phyloP scores from a whole-genome alignment of 2,329 filamentous ascomycete species.

The Blumeria graminis region DNA sequence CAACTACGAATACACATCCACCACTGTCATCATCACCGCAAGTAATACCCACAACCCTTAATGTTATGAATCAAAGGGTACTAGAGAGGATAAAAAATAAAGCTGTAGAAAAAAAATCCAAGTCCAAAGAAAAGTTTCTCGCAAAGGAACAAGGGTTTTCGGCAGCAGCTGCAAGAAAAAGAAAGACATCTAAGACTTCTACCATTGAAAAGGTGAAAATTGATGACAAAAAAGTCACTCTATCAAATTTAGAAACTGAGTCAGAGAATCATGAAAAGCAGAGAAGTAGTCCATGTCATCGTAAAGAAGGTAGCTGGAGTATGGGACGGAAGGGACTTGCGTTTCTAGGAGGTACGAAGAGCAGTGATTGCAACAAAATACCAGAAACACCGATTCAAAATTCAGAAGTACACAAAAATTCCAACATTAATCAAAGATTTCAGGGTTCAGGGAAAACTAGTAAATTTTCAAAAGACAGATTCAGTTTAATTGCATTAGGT shows the following conservation, averaged over 20 bases:
- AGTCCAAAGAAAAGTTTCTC: conserved; percentile 16
- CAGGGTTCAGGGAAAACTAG: conserved; percentile 20
- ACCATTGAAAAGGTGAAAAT: conserved; percentile 31
- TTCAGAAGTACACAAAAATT: conserved; percentile 6
- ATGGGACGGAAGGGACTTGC: conserved; percentile 51
- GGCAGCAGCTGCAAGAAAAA: conserved; percentile 33
- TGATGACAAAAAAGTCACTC: conserved; percentile 24
- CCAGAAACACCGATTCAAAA: neutral
- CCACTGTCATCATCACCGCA: conserved; percentile 12
- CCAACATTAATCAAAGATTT: conserved; percentile 10
- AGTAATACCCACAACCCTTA: conserved; percentile 12
- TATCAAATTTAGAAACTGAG: neutral
- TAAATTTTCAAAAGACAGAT: conserved; percentile 32
- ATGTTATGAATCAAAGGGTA: conserved; percentile 34
- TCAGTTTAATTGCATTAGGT: conserved; percentile 36
- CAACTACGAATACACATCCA: conserved; percentile 3
- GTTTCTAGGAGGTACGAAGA: conserved; percentile 32
- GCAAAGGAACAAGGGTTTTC: conserved; percentile 24
- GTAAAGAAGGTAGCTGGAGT: conserved; percentile 51
- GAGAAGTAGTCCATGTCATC: conserved; percentile 19
- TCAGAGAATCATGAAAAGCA: conserved; percentile 8
- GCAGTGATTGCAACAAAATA: conserved; percentile 5
- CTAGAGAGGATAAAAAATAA: conserved; percentile 46
- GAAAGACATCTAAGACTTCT: conserved; percentile 27
- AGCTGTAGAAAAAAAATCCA: conserved; percentile 22